phyloP scores from a whole-genome alignment of 116 monocot species.

The Posidonia oceanica region DNA sequence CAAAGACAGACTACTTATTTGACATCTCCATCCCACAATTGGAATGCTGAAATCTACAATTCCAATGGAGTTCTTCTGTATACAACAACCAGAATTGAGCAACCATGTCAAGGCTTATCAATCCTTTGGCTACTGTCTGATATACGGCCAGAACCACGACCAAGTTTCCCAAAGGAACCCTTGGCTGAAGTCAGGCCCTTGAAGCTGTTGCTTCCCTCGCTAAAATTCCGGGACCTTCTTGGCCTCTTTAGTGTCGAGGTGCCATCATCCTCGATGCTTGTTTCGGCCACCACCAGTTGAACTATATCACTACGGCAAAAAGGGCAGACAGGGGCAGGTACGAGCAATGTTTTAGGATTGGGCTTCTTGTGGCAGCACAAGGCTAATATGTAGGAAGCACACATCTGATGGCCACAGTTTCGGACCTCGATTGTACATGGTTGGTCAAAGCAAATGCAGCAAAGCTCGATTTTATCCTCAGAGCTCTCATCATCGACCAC shows the following conservation, averaged over 20 bases:
- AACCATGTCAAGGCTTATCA: conserved; percentile 36
- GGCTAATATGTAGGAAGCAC: conserved; percentile 74
- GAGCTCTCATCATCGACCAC: conserved; percentile 34
- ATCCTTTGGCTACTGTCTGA: conserved; percentile 20
- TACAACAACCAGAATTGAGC: neutral
- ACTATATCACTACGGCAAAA: conserved; percentile 71
- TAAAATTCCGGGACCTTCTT: conserved; percentile 25
- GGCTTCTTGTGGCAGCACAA: conserved; percentile 90
- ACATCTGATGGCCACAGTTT: conserved; percentile 90
- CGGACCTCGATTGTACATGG: conserved; percentile 66
- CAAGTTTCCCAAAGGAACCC: conserved; percentile 59
- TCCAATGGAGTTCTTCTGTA: neutral
- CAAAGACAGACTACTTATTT: neutral
- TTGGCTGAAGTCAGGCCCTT: conserved; percentile 50
- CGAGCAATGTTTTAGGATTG: conserved; percentile 33
- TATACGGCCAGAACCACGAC: conserved; percentile 28
- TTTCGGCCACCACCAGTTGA: conserved; percentile 40
- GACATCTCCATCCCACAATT: neutral
- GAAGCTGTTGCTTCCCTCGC: conserved; percentile 83
- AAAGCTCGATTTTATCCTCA: conserved; percentile 47
- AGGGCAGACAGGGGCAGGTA: conserved; percentile 47
- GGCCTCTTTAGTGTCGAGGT: conserved; percentile 28
- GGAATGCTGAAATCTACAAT: conserved; percentile 3
- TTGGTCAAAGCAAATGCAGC: conserved; percentile 84
- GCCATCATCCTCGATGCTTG: conserved; percentile 6